Base-by-base conservation (phyloP, 805 yeast genomes). In the Lipomyces kockii region DNA sequence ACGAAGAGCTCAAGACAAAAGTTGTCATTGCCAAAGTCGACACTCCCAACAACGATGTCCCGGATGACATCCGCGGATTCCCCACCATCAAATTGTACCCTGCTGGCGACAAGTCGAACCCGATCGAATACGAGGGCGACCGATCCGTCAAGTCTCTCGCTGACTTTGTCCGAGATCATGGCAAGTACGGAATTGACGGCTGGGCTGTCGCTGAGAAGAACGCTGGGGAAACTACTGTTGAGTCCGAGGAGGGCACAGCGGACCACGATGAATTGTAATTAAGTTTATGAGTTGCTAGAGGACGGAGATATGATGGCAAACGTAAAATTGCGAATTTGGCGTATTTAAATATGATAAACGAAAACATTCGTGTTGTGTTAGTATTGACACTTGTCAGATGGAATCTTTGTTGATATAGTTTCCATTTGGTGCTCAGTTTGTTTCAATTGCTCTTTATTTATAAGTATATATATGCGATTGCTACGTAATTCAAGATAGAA, bases 1-100 rank as follows among this genome's bases (percentile, higher is more conserved):
- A 87, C 76, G 76, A 80, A 27, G 82, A 78, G 58, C 82, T 83
- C 60, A 78, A 80, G 63, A 81, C 81, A 63, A 83, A 87, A 77
- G 90, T 94, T 67, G 78, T 87, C 54, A 82, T 95, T 76, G 97
- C 97, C 73, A 87, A 93, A 80, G 80, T 95, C 65, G 97, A 95
- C 81, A 97, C 94, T 78, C 89, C 97, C 67, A 83, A 83, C 74
- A 95, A 95, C 79, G 99, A 95, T 78, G 91, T 94, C 69, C 89
- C 87, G 66, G 89, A 90, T 73, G 72, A 73, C 57, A 88, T 95
- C 74, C 82, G 85, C 71, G 97, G 98, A 65, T 95, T 91, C 85
- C 99, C 99, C 81, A 94, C 98, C 65, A 82, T 95, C 74, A 85
- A 89, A 77, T 84, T 94, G 66, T 95, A 88, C 84, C 97, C 97